Evolutionary conservation across 768 basidiomycete genomes (phyloP), one percentile per base, ranked within the genome.

Genomic region (Boletus barrowsii): DNA sequence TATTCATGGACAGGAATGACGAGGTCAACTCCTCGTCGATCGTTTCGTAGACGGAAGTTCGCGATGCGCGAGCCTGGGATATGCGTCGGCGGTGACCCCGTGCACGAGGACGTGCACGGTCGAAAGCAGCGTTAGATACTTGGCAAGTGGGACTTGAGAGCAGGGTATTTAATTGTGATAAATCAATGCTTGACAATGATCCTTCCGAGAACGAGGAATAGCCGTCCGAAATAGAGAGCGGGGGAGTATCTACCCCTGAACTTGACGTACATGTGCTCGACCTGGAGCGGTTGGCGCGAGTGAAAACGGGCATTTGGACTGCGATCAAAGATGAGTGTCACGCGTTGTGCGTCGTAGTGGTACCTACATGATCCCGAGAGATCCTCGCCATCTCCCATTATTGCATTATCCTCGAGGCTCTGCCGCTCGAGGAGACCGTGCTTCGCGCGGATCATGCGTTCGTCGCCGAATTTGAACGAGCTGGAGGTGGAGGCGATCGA

Each of bases 141-240:
- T 84, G 82, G 39, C 82, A 75, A 0, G 83, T 80, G 0, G 77
- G 66, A 44, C 83, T 84, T 5, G 83, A 68, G 17, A 92, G 76
- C 17, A 82, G 68, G 4, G 72, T 57, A 56, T 83, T 83, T 51
- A 92, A 67, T 2, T 83, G 82, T 0, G 79, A 76, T 3, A 90
- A 66, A 66, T 92, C 89, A 52, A 90, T 83, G 70, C 88, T 90
- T 0, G 87, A 89, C 66, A 87, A 82, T 0, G 89, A 91, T 32
- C 84, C 86, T 5, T 83, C 86, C 0, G 84, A 87, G 44, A 83
- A 70, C 0, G 79, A 72, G 2, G 83, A 88, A 1, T 85, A 86
- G 3, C 82, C 82, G 54, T 89, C 88, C 0, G 83, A 88, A 5
- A 77, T 66, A 1, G 86, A 86, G 4, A 90, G 76, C 0, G 88